These are phyloP conservation scores for Pseudocercospora fuligena DNA, from an alignment of 2,329 filamentous ascomycete genomes.

Conservation along the genomic window DNA sequence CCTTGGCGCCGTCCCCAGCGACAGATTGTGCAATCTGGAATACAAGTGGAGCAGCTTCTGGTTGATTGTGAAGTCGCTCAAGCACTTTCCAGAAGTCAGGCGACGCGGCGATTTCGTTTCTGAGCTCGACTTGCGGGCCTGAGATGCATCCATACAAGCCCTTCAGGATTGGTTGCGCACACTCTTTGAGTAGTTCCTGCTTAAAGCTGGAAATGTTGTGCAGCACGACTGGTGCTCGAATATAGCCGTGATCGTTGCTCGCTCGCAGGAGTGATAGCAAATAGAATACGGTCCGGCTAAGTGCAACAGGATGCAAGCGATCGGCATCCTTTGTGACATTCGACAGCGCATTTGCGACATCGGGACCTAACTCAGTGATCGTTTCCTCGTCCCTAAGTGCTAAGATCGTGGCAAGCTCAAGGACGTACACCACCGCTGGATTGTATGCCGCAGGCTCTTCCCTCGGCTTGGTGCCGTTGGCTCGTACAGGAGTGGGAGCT, in stretches of 20 bases:
- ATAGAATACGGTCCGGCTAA: constrained; percentile 86
- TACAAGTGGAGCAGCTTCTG: constrained; percentile 74
- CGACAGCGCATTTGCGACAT: constrained; percentile 79
- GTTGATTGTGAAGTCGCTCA: constrained; percentile 65
- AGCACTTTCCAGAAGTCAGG: constrained; percentile 97
- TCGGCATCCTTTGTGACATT: constrained; percentile 78
- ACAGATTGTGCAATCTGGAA: constrained; percentile 87
- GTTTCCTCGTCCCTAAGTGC: constrained; percentile 76
- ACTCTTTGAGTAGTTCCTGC: constrained; percentile 74
- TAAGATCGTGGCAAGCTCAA: constrained; percentile 86
- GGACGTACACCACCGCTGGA: constrained; percentile 83
- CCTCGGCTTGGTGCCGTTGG: constrained; percentile 63
- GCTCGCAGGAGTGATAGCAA: constrained; percentile 78
- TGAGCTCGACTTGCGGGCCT: constrained; percentile 70
- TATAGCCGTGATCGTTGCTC: constrained; percentile 88
- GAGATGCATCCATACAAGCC: constrained; percentile 81
- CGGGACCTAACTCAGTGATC: constrained; percentile 73
- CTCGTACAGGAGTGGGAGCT: constrained; percentile 60
- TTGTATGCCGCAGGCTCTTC: constrained; percentile 73
- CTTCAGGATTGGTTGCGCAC: constrained; percentile 75
- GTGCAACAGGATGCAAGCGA: constrained; percentile 79
- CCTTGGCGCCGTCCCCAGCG: constrained; percentile 68
- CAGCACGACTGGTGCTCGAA: constrained; percentile 87
- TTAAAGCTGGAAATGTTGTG: constrained; percentile 90
- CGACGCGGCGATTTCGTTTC: constrained; percentile 92